These are phyloP conservation scores for Anthracocystis panici-leucophaei DNA, from an alignment of 1,284 basidiomycete genomes.

Conservation along the genomic window DNA sequence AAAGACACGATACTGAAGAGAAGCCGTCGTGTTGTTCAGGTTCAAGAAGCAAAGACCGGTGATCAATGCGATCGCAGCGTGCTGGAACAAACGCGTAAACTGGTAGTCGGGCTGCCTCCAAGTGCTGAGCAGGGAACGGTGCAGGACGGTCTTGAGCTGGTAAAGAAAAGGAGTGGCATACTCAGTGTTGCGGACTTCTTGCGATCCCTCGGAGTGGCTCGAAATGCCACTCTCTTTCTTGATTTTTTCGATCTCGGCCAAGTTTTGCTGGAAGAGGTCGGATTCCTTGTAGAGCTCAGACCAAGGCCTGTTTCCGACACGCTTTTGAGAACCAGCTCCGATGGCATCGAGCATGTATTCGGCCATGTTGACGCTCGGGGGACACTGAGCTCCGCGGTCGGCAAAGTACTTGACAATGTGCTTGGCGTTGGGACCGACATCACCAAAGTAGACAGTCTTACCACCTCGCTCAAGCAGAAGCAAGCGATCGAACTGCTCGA, in stretches of 20 bases:
- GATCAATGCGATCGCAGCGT: constrained; percentile 39
- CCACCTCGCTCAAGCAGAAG: constrained; percentile 44
- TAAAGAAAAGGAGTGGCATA: constrained; percentile 52
- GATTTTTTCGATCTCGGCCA: constrained; percentile 32
- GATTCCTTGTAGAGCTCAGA: constrained; percentile 74
- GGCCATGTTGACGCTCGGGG: constrained; percentile 73
- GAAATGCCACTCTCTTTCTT: constrained; percentile 26
- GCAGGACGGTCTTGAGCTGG: constrained; percentile 37
- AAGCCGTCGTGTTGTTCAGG: constrained; percentile 20
- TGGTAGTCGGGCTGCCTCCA: constrained; percentile 74
- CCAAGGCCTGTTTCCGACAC: constrained; percentile 74
- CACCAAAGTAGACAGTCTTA: constrained; percentile 50
- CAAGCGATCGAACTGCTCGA: constrained; percentile 49
- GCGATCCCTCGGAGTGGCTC: not conserved
- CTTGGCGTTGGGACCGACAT: constrained; percentile 31
- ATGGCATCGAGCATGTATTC: constrained; percentile 72
- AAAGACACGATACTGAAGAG: constrained; percentile 40
- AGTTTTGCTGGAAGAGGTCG: constrained; percentile 25
- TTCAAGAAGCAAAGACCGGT: constrained; percentile 45
- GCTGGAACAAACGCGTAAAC: constrained; percentile 46
- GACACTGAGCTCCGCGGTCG: constrained; percentile 66
- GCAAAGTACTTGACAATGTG: constrained; percentile 49
- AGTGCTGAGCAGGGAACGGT: constrained; percentile 72
- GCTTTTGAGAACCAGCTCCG: constrained; percentile 66
- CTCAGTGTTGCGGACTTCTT: constrained; percentile 14